Base-by-base conservation (phyloP, 2,329 filamentous ascomycete genomes). In the Neonectria sp. region DNA sequence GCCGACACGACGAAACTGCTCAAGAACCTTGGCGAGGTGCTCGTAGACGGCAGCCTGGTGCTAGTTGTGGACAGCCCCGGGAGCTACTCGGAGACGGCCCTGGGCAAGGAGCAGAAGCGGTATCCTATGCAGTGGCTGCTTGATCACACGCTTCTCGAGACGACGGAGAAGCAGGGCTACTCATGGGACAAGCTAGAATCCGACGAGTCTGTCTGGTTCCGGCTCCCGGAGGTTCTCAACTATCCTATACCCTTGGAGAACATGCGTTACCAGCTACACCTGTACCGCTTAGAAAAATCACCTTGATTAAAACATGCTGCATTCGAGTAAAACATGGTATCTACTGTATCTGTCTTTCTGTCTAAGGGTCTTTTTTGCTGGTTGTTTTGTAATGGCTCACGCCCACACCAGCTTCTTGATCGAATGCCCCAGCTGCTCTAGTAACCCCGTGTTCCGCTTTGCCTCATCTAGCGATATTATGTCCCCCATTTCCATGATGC, bases 91-190 rank as follows among this genome's bases (percentile, higher is more conserved):
- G 94, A 95, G 64, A 88, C 97, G 4, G 89, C 88, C 0, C 80
- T 98, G 0, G 92, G 91, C 4, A 86, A 86, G 68, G 84, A 86
- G 52, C 82, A 82, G 75, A 88, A 88, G 69, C 90, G 88, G 68
- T 98, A 98, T 78, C 95, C 95, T 0, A 98, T 98, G 95, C 92
- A 93, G 75, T 98, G 95, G 91, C 84, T 99, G 17, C 84, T 99
- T 2, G 92, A 98, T 75, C 93, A 96, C 77, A 93, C 94, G 2
- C 81, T 99, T 24, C 79, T 94, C 13, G 77, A 86, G 48, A 79
- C 73, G 46, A 79, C 73, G 43, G 72, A 78, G 29, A 73, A 78
- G n/a, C 76, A 74, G 9, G 81, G 77, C 2, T 79, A 81, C 60
- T 73, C 82, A 27, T 98, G 95, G 95, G 88, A 91, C 72, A 94